Conservation (phyloP, 371 early-diverging fungal genomes). For the Mortierella sp. region DNA sequence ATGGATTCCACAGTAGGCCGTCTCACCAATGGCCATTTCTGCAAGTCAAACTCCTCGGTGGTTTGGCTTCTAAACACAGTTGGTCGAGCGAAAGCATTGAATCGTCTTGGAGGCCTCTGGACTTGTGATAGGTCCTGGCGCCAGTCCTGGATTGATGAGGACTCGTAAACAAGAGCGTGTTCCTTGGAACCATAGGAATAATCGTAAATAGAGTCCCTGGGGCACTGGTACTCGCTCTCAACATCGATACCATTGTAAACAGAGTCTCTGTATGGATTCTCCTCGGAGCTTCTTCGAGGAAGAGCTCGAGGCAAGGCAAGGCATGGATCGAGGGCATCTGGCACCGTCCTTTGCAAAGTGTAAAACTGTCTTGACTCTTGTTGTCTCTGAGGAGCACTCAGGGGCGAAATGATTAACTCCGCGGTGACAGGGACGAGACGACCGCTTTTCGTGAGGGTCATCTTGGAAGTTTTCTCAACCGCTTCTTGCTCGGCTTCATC, state of each 20-base stretch:
- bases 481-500: constrained; percentile 12
- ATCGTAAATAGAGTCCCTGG: no score
- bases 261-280: constrained; percentile 18
- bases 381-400: background rate
- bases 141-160: constrained; percentile 11
- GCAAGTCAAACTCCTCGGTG: constrained; percentile 8
- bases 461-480: constrained; percentile 5
- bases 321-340: constrained; percentile 38
- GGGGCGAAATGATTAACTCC: background rate
- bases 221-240: constrained; percentile 8
- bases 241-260: constrained; percentile 4
- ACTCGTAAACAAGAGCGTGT: constrained; percentile 7
- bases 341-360: background rate
- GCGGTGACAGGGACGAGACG: constrained; percentile 3
- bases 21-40: constrained; percentile 10
- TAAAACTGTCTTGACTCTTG: constrained; percentile 2
- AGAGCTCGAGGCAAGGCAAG: constrained; percentile 54
- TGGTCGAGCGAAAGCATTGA: background rate
- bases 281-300: constrained; percentile 12
- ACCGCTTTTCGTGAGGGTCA: constrained; percentile 8
- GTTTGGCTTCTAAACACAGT: background rate
- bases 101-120: background rate
- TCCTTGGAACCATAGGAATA: constrained; percentile 8
- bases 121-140: background rate
- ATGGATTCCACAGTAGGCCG: background rate